Conservation (phyloP, 495 filamentous ascomycete species). For the Pseudevernia furfuracea region DNA sequence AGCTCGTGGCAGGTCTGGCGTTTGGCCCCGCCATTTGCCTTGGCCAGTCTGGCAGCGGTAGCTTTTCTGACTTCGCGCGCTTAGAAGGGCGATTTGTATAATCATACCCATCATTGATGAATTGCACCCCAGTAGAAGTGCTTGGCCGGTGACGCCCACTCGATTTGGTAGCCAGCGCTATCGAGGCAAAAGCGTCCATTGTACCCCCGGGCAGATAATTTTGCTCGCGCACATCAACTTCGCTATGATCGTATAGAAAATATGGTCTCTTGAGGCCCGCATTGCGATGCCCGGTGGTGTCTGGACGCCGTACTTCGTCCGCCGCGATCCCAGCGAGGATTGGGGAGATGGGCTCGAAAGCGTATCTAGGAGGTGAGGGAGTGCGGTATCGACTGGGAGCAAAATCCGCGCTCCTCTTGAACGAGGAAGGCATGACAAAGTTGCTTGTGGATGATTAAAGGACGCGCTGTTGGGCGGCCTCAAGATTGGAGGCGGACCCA, state of each 20-base stretch:
- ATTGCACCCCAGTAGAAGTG: conserved; percentile 10
- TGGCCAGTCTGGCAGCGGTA: conserved; percentile 41
- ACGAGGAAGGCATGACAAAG: conserved; percentile 33
- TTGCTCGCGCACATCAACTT: not conserved
- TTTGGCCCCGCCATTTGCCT: conserved; percentile 20
- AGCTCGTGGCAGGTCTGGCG: conserved; percentile 40
- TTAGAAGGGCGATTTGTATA: conserved; percentile 44
- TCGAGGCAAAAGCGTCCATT: conserved; percentile 49
- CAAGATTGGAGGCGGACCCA: not conserved
- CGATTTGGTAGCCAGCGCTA: conserved; percentile 46
- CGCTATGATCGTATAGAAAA: not conserved
- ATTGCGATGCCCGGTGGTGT: conserved; percentile 9
- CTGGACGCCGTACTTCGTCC: conserved; percentile 5
- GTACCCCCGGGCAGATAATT: conserved; percentile 23
- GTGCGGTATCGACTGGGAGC: conserved; percentile 47
- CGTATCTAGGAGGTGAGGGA: conserved; percentile 48
- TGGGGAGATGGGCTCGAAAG: conserved; percentile 47
- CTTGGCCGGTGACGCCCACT: conserved; percentile 17
- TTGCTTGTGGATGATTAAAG: conserved; percentile 12
- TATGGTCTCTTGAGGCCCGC: conserved; percentile 7
- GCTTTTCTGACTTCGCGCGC: conserved; percentile 51
- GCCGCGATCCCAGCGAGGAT: conserved; percentile 29
- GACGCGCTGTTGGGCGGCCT: conserved; percentile 18
- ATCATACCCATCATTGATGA: conserved; percentile 1
- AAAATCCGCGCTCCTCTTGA: conserved; percentile 35